Conservation (phyloP, 257 asterid species). For the Thymus mandschuricus region DNA sequence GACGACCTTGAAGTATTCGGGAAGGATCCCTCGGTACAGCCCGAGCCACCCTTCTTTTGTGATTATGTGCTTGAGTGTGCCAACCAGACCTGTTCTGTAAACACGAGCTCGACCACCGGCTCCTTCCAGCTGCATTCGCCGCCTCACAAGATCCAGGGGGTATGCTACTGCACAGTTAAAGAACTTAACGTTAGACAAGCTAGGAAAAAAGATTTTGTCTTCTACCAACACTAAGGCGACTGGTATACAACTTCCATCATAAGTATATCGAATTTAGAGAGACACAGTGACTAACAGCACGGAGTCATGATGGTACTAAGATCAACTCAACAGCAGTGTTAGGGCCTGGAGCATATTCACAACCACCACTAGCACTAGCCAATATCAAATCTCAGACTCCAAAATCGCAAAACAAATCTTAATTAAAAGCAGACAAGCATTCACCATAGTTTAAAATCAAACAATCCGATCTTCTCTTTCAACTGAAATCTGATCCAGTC, state of each 20-base stretch:
- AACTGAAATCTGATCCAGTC: not conserved
- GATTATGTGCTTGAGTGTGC: conserved; percentile 61
- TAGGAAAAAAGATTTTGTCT: conserved; percentile 5
- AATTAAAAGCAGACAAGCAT: not conserved
- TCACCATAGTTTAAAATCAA: conserved; percentile 1
- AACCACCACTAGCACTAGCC: too few species aligned
- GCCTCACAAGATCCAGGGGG: conserved; percentile 85
- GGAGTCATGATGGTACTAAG: not conserved
- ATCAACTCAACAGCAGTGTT: not conserved
- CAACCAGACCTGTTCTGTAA: conserved; percentile 61
- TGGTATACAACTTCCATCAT: not conserved
- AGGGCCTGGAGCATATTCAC: too few species aligned
- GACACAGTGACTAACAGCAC: not conserved
- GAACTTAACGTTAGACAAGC: conserved; percentile 12
- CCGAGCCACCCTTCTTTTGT: conserved; percentile 64
- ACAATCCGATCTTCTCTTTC: not conserved
- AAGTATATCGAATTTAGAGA: too few species aligned
- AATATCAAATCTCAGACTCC: too few species aligned
- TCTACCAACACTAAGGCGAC: not conserved
- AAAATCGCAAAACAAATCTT: too few species aligned
- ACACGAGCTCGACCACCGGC: conserved; percentile 83
- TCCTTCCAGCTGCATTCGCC: conserved; percentile 90
- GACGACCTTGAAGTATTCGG: conserved; percentile 83
- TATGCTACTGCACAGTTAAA: conserved; percentile 59
- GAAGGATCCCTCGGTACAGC: conserved; percentile 76